These are phyloP conservation scores for Penicillium mononematosum DNA, from an alignment of 495 filamentous ascomycete species.

Conservation along the genomic window DNA sequence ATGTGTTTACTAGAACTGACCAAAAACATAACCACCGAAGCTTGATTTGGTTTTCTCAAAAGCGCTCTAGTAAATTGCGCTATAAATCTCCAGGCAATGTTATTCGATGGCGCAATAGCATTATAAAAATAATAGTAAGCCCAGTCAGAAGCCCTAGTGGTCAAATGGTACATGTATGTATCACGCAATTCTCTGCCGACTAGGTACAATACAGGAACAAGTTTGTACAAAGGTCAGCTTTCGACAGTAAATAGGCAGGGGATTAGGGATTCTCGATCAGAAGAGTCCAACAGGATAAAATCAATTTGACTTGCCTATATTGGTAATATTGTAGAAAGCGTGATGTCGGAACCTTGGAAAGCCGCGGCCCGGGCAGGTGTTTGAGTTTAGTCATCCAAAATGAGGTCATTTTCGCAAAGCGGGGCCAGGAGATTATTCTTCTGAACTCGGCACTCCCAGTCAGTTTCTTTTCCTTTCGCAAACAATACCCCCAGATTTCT, in stretches of 20 bases:
- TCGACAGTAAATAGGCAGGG: background rate
- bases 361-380: background rate
- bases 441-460: background rate
- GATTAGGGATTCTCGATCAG: background rate
- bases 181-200: background rate
- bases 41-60: background rate
- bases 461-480: background rate
- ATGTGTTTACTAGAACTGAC: no score
- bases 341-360: background rate
- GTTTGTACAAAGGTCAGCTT: no score
- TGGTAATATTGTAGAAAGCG: background rate
- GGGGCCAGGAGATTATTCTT: slow-evolving; percentile 18
- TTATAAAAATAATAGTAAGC: background rate
- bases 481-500: background rate
- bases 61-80: background rate
- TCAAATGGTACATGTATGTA: background rate
- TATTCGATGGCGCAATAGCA: background rate
- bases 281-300: background rate
- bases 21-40: no score
- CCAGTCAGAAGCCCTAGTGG: background rate
- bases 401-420: slow-evolving; percentile 17
- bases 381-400: slow-evolving; percentile 7
- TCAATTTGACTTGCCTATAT: background rate
- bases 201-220: background rate
- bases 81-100: background rate